Percentiles rank a stretch among this genome's conserved stretches.
Conservation (phyloP, 352 stramenopile genomes). For the Globisporangium nodosum region DNA sequence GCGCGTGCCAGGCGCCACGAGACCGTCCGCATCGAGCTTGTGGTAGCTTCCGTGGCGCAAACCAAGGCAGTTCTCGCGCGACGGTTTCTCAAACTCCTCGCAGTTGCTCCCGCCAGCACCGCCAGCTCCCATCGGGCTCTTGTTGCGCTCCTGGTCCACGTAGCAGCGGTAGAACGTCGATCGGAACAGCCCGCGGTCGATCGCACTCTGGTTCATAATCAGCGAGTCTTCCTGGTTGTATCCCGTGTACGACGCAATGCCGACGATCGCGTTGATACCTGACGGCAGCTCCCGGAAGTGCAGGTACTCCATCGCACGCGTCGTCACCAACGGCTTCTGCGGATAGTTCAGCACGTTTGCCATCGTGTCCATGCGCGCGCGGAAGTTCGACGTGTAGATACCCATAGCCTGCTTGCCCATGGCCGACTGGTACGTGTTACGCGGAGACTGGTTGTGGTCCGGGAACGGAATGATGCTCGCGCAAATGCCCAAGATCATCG, state of each 20-base stretch:
- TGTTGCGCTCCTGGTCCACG: constrained; percentile 91
- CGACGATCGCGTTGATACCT: constrained; percentile 97
- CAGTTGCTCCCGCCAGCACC: constrained; percentile 59
- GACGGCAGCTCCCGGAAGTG: constrained; percentile 98
- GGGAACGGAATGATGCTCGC: constrained; percentile 99
- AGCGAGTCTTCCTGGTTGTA: constrained; percentile 99
- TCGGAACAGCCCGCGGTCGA: constrained; percentile 98
- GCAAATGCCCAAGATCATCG: constrained; percentile 99
- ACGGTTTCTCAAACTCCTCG: constrained; percentile 96
- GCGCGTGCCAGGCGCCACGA: constrained; percentile 94
- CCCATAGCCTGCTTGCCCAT: constrained; percentile 99
- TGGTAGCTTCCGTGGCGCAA: constrained; percentile 97
- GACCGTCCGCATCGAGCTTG: constrained; percentile 98
- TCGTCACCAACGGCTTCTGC: constrained; percentile 99
- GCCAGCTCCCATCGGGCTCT: constrained; percentile 68
- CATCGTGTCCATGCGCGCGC: constrained; percentile 99
- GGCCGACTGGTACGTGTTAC: constrained; percentile 99
- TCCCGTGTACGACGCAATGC: constrained; percentile 83
- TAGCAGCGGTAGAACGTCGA: constrained; percentile 99
- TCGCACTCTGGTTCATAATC: constrained; percentile 99
- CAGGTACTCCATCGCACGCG: constrained; percentile 98
- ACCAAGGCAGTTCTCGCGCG: constrained; percentile 91
- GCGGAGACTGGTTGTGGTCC: constrained; percentile 99
- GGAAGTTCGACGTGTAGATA: constrained; percentile 99
- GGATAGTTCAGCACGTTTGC: constrained; percentile 99